Evolutionary conservation across 306 rosid genomes (phyloP), one percentile per base, ranked within the genome.

Genomic region (Pyrus pyrifolia): DNA sequence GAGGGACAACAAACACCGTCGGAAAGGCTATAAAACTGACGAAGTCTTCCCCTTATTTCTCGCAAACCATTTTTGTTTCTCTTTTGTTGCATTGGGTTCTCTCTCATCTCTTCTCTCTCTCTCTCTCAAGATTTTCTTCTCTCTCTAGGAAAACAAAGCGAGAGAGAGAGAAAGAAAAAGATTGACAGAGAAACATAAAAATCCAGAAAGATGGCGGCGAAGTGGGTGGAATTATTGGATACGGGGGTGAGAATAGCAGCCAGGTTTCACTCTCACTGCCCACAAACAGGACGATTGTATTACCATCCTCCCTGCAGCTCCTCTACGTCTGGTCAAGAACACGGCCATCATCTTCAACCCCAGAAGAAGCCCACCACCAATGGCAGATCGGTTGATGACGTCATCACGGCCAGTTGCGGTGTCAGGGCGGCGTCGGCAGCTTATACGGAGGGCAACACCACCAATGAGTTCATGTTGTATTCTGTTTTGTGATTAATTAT

Each of bases 211-310:
- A 87, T 87, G 88, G 78, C 55, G 55, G 55, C 55, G 21, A 87
- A 85, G 76, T 71, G 81, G 67, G 85, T 87, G 30, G 91, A 87
- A 64, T 33, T 87, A 52, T 75, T 87, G 75, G 91, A 87, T 51
- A 72, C 72, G 4, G 90, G 88, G 33, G 85, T 85, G 78, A 87
- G 91, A 87, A 80, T 82, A 29, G 91, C 82, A 8, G 88, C 87
- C 31, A 85, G 91, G 51, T 85, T 87, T 66, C 91, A 87, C 57
- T 70, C 91, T 68, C 85, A 85, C 72, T 87, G 91, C 74, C 86
- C 91, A 12, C 91, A 85, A 80, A 87, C 87, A 0, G 87, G 82
- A n/a, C 82, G 88, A 8, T 72, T 80, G 76, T 87, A 84, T 69
- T 85, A 87, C 67, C 91, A 87, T 70, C 91, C 91, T 35, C 91